A percentile compares a stretch with the other conserved stretches of the same genome.
phyloP scores from a whole-genome alignment of 176 grass and related monocot genomes.

The Hordeum marinum region DNA sequence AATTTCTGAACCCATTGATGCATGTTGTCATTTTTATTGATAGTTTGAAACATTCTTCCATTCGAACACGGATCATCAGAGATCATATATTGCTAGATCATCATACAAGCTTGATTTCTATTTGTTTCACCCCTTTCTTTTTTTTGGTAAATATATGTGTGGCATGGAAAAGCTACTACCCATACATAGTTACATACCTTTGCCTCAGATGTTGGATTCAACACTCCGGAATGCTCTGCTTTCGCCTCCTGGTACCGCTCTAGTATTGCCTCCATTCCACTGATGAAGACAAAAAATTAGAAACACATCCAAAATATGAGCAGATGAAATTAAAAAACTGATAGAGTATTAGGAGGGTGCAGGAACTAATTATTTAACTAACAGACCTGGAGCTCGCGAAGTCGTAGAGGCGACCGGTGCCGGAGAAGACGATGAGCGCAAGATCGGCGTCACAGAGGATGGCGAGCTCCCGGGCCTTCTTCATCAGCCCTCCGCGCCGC shows the following conservation, averaged over 20 bases:
- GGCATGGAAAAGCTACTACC: not conserved
- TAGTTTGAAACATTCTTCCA: not conserved
- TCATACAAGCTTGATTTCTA: not conserved
- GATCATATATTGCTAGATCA: not conserved
- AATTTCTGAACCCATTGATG: not conserved
- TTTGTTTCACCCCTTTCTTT: not conserved
- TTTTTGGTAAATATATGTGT: no score
- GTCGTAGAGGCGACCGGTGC: slow-evolving; percentile 29
- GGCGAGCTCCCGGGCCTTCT: slow-evolving; percentile 29
- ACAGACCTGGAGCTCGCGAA: slow-evolving; percentile 6
- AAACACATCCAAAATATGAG: not conserved
- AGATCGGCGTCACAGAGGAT: slow-evolving; percentile 18
- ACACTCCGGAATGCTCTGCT: not conserved
- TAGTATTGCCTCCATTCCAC: slow-evolving; percentile 22
- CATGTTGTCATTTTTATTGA: not conserved
- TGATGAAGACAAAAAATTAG: not conserved
- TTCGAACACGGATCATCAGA: not conserved
- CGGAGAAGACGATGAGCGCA: slow-evolving; percentile 31
- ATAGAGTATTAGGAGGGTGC: no score
- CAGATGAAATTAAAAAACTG: not conserved
- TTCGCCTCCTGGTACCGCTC: slow-evolving; percentile 29
- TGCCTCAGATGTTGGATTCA: slow-evolving; percentile 31
- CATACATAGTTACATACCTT: slow-evolving; percentile 12
- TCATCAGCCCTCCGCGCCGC: slow-evolving; percentile 28
- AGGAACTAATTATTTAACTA: not conserved